A percentile compares a stretch with the other conserved stretches of the same genome.
phyloP scores from a whole-genome alignment of 768 basidiomycete genomes.

The Lactarius indigo region DNA sequence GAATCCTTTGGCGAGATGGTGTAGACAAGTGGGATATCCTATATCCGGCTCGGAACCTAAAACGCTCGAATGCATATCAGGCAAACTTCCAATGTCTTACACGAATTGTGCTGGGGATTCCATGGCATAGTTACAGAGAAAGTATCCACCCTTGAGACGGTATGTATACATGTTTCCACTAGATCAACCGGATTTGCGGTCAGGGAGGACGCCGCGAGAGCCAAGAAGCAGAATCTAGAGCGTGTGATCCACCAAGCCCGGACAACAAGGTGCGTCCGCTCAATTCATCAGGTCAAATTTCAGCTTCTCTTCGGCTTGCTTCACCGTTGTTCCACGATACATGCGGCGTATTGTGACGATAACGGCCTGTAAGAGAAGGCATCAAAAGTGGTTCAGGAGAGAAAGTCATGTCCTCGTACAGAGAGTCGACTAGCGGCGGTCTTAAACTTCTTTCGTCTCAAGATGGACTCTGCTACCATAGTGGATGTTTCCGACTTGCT shows the following conservation, averaged over 20 bases:
- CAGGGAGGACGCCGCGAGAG: neutral
- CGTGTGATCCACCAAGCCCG: conserved; percentile 4
- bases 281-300: conserved; percentile 17
- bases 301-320: conserved; percentile 18
- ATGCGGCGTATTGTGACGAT: conserved; percentile 15
- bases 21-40: neutral
- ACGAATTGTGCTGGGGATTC: conserved; percentile 5
- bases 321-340: conserved; percentile 15
- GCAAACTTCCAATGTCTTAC: neutral
- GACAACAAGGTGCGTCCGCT: conserved; percentile 1
- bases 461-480: conserved; percentile 5
- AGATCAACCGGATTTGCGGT: neutral
- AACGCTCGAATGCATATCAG: neutral
- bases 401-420: neutral
- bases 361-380: conserved; percentile 8
- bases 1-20: neutral
- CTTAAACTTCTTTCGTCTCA: conserved; percentile 18
- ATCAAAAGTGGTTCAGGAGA: neutral
- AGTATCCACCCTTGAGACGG: neutral
- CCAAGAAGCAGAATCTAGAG: neutral
- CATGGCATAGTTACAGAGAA: conserved; percentile 15
- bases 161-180: neutral
- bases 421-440: conserved; percentile 12
- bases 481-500: conserved; percentile 12
- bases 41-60: neutral